Evolutionary conservation across 768 basidiomycete genomes (phyloP).

Genomic region (Tricholoma saponaceum): DNA sequence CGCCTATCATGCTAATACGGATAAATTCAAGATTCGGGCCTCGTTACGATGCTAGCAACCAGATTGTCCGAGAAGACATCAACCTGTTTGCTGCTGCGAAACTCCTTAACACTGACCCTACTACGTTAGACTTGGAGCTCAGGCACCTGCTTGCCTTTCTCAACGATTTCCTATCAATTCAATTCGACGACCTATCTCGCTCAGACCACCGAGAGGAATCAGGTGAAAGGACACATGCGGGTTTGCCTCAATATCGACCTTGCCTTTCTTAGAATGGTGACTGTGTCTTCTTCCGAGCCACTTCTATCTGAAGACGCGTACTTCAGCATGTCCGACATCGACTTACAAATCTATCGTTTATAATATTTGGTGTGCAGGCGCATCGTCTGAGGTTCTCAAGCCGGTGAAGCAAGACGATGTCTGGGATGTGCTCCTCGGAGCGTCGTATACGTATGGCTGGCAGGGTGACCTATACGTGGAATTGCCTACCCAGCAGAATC

Average conservation of each 20-base stretch:
- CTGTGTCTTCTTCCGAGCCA: too few species aligned
- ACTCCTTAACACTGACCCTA: neutral
- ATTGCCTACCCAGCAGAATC: neutral
- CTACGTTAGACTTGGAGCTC: neutral
- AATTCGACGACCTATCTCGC: neutral
- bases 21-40: neutral
- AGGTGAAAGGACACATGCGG: neutral
- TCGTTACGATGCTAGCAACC: neutral
- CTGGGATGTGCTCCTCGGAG: neutral
- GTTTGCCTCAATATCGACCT: neutral
- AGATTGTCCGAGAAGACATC: neutral
- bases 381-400: neutral
- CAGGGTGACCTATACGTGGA: neutral
- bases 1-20: neutral
- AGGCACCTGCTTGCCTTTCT: neutral
- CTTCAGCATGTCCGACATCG: neutral
- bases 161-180: neutral
- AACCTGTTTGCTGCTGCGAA: neutral
- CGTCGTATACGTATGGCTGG: neutral
- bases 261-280: constrained; percentile 12
- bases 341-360: too few species aligned
- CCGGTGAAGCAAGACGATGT: neutral
- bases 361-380: too few species aligned
- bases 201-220: too few species aligned
- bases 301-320: constrained; percentile 27